Percentiles rank a stretch among this genome's conserved stretches.
Evolutionary conservation across 257 asterid genomes (phyloP).

Genomic region (Petunia axillaris): DNA sequence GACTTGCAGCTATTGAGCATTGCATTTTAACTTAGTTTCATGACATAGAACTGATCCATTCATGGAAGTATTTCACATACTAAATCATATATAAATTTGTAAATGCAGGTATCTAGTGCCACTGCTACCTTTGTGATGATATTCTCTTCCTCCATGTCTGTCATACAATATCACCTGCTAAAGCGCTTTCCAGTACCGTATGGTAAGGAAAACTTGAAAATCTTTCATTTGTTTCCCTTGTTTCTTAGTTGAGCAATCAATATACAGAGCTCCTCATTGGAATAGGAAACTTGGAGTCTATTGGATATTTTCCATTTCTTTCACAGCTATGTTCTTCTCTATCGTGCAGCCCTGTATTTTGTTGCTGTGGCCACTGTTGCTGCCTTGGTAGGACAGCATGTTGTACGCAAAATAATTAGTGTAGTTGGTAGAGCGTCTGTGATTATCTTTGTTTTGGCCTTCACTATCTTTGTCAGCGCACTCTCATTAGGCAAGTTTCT

Average conservation of each 20-base stretch:
- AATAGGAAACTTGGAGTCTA: background rate
- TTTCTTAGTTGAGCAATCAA: conserved; percentile 1
- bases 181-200: conserved; percentile 55
- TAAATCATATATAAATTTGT: background rate
- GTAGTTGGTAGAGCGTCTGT: conserved; percentile 67
- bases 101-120: conserved; percentile 62
- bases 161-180: conserved; percentile 57
- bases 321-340: background rate
- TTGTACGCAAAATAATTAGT: conserved; percentile 60
- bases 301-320: background rate
- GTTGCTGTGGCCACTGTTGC: conserved; percentile 56
- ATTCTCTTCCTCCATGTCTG: conserved; percentile 67
- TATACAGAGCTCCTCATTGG: background rate
- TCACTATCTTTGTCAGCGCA: conserved; percentile 62
- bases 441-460: conserved; percentile 70
- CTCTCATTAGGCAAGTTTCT: conserved; percentile 56
- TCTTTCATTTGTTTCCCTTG: background rate
- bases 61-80: background rate
- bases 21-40: background rate
- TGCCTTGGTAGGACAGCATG: conserved; percentile 59
- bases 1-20: background rate
- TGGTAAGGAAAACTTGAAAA: conserved; percentile 36
- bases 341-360: conserved; percentile 57
- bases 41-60: background rate
- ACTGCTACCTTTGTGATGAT: conserved; percentile 61